Percentiles rank a stretch among this genome's conserved stretches.
These are phyloP conservation scores for Bothriochloa decipiens DNA, from an alignment of 176 grass and related monocot genomes.

Conservation along the genomic window DNA sequence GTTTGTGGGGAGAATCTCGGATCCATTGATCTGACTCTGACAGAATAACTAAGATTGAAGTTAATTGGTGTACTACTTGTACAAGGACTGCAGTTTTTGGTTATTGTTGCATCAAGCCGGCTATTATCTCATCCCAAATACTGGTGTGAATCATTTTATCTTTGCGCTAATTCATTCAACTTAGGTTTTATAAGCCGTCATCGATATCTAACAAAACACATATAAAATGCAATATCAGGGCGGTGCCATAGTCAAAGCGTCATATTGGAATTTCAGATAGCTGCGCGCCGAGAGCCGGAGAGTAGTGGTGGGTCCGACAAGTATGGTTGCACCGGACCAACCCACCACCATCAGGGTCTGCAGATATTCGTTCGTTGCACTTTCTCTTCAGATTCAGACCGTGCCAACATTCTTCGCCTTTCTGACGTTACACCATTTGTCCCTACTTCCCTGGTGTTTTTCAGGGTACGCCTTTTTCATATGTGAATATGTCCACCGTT, in stretches of 20 bases:
- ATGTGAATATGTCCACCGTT: neutral
- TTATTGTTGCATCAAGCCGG: neutral
- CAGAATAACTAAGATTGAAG: neutral
- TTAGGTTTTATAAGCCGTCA: neutral
- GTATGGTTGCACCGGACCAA: slow-evolving; percentile 31
- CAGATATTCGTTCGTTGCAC: slow-evolving; percentile 7
- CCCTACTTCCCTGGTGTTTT: neutral
- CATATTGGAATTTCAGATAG: neutral
- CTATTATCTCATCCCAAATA: neutral
- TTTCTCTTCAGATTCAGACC: slow-evolving; percentile 25
- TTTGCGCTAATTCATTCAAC: neutral
- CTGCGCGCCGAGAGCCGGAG: neutral
- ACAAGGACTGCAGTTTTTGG: neutral
- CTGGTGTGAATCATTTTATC: neutral
- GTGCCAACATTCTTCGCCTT: slow-evolving; percentile 30
- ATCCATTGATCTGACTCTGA: neutral
- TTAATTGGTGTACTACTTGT: neutral
- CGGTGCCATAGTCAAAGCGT: neutral
- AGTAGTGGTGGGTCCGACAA: neutral
- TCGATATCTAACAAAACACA: neutral
- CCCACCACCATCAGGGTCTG: slow-evolving; percentile 25
- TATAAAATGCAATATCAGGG: neutral
- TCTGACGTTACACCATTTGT: slow-evolving; percentile 42
- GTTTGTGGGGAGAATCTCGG: too few relatives aligned
- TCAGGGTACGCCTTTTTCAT: neutral